Base-by-base conservation (phyloP, 768 basidiomycete genomes). In the Leccinum disarticulatum region DNA sequence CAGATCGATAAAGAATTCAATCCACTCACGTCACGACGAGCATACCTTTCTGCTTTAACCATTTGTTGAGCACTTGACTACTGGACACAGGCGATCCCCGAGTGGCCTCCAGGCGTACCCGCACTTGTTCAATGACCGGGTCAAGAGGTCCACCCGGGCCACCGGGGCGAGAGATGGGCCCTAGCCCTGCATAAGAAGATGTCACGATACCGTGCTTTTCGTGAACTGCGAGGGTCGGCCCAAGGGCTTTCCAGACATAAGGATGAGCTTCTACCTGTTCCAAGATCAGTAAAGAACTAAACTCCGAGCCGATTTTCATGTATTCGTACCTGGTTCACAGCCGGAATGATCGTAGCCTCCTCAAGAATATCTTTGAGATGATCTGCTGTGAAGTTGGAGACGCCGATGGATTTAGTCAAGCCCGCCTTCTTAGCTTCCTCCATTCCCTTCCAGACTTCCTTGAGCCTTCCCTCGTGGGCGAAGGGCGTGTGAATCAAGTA, bases 391-490 rank as follows among this genome's bases (percentile, higher is more conserved):
- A 81, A 82, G 72, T 87, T 87, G n/a, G 81, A 82, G 14, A 87
- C 81, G 4, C 85, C 84, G 41, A 82, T 78, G 55, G 73, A 74
- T 59, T 68, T 77, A 19, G 77, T 70, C 47, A 75, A 62, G 9
- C 81, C 79, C 6, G 70, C 79, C 19, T 66, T 67, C 65, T 84
- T 77, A 36, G 83, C 73, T 41, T 79, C 80, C 65, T 88, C 87
- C 81, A 90, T 81, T 4, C 74, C 81, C 50, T 77, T 77, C 87
- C 88, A 89, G 53, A 82, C 68, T 27, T 82, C 77, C 57, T 76
- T 75, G 56, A 87, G 70, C 55, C 71, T 79, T 19, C 79, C 81
- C 46, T 66, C 71, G 49, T 77, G 73, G 3, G 70, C 59, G 9
- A 59, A 64, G 2, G 84, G 76, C 53, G 65, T 67, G 65, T 90